A percentile compares a stretch with the other conserved stretches of the same genome.
Evolutionary conservation across 2,329 filamentous ascomycete species (phyloP).

Genomic region (Ambrosiella cleistominuta): DNA sequence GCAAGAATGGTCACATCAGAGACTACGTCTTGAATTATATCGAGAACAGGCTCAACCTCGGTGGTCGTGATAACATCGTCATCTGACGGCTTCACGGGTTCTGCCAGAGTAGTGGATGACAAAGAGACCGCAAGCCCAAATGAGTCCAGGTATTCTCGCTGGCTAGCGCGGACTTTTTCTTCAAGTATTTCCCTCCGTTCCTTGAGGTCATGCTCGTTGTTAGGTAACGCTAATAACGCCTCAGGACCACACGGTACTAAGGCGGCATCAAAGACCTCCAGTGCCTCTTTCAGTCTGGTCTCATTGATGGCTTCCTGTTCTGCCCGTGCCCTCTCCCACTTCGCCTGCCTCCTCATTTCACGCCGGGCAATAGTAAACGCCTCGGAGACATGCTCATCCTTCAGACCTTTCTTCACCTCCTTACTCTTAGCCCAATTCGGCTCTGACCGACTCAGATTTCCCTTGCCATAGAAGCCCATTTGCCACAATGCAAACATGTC

Average conservation of each 20-base stretch:
- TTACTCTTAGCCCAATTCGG: conserved; percentile 82
- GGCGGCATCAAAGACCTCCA: conserved; percentile 5
- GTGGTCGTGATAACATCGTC: background rate
- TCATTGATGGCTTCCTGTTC: conserved; percentile 72
- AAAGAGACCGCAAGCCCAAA: conserved; percentile 2
- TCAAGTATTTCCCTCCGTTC: conserved; percentile 1
- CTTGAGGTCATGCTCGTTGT: conserved; percentile 29
- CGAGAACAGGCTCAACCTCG: background rate
- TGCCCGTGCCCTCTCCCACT: conserved; percentile 77
- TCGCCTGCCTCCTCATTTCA: conserved; percentile 65
- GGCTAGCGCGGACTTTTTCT: conserved; percentile 5
- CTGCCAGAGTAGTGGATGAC: background rate
- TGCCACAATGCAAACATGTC: conserved; percentile 79
- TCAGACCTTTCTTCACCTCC: conserved; percentile 49
- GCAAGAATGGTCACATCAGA: background rate
- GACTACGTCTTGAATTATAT: background rate
- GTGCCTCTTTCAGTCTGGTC: conserved; percentile 34
- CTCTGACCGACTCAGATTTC: conserved; percentile 80
- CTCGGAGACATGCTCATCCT: conserved; percentile 57
- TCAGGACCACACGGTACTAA: conserved; percentile 23
- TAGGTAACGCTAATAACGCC: conserved; percentile 37
- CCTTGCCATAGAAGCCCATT: conserved; percentile 94
- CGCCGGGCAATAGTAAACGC: conserved; percentile 60
- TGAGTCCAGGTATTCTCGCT: conserved; percentile 7
- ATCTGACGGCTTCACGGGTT: background rate